Evolutionary conservation across 169 alveolate genomes (phyloP), one percentile per base, ranked within the genome.

Genomic region (Fabrea salina): DNA sequence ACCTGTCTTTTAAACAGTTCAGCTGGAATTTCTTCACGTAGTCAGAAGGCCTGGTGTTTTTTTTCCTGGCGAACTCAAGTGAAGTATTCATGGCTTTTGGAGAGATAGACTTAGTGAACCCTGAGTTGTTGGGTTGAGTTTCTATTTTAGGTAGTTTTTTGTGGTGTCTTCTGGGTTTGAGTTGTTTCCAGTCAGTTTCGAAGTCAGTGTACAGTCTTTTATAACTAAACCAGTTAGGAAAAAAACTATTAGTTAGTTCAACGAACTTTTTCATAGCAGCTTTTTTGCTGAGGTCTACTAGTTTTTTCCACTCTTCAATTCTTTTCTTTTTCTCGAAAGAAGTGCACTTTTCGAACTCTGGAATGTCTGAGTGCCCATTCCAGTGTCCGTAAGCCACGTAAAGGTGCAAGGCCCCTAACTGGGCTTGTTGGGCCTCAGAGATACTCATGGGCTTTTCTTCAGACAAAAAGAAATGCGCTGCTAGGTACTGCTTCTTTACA

Each of bases 251-350:
- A 1, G 25, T n/a, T 11, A 56, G 25, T 22, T 47, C 56, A 13
- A 68, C 11, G 44, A 72, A 72, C 33, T 72, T 72, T 53, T 35
- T 44, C 80, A 72, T 72, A 50, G 70, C 71, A 49, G 3, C n/a
- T 11, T n/a, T 44, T 5, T 43, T 47, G n/a, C 56, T 16, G 13
- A 72, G 47, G 35, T n/a, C 51, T 47, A 67, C 80, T 22, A 72
- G 35, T 25, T 47, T 51, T 35, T 51, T 50, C 72, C 80, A 72
- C 19, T 53, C 80, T 33, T 50, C 70, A 8, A n/a, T 35, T 30
- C 70, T 16, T 72, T 40, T 72, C 41, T 35, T 1, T 33, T 53
- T 72, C 43, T 51, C 72, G 7, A 41, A 11, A 11, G 25, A 8
- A 50, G 71, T 50, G 30, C 72, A 72, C 2, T 27, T 19, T 8